Evolutionary conservation across 1,284 basidiomycete genomes (phyloP), one percentile per base, ranked within the genome.

Genomic region (Heterobasidion occidentale): DNA sequence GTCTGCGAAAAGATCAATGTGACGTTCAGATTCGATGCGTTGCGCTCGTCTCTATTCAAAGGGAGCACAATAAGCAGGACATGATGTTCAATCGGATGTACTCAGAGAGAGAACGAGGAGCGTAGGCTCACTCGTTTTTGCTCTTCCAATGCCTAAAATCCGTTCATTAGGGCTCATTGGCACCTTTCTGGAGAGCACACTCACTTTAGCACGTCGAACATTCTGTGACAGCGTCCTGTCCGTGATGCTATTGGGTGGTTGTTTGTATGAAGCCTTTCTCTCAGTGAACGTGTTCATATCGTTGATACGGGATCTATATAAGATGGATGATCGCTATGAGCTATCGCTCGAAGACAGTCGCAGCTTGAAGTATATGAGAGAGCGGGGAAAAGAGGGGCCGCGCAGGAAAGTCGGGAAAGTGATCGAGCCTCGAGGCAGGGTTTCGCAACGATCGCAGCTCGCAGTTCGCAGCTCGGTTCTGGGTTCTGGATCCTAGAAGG

Each of bases 61-160:
- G 59, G 53, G 47, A 50, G 51, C 11, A 36, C 60, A 62, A 57
- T 14, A 56, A 42, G 52, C 45, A 53, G 48, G 46, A 52, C 45
- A 61, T 8, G 51, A 48, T 53, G 45, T 33, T 55, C 27, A 47
- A 20, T 47, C 42, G 56, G 55, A 46, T 47, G 34, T 33, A 54
- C 45, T 36, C 48, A 54, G 51, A 35, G 52, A 60, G 47, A 49
- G 49, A 54, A 52, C 51, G 51, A 57, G 53, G 35, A 36, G 55
- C 27, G 27, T 27, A 62, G 57, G 73, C 83, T 65, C 68, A 90
- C 88, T 64, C 80, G 83, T 75, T 86, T 90, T 69, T 90, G 88
- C 63, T 89, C 88, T 65, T 89, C 84, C 9, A 90, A 70, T 36
- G 86, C 88, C 87, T 86, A 56, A 35, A 12, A 35, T 11, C 11